Evolutionary conservation across 257 asterid species (phyloP), one percentile per base, ranked within the genome.

Genomic region (Gardenia jasminoides): DNA sequence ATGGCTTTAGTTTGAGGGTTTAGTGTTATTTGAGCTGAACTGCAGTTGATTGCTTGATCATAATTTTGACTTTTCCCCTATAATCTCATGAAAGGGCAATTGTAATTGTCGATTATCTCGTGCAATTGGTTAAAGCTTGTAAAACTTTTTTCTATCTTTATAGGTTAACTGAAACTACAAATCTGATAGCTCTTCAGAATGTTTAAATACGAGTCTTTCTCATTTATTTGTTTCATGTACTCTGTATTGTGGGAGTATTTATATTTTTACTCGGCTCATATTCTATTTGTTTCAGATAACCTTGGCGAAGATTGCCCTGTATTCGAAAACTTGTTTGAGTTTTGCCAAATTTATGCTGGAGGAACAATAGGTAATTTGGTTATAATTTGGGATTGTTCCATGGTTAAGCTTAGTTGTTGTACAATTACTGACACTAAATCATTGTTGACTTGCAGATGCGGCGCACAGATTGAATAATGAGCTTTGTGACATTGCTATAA

Each of bases 251-350:
- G 44, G 33, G 12, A 12, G 7, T 26, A 28, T 36, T 36, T 36
- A 2, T 36, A 28, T 46, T 30, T 64, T 8, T 44, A 39, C 26
- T 33, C 36, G 58, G 7, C 59, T 75, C 7, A 44, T 74, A 59
- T 39, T 70, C 80, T 50, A 76, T 83, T 78, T 44, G 72, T 78
- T 76, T 85, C 86, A 96, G 99, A 91, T 92, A 91, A 87, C 81
- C 99, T 96, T 79, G 98, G 97, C 82, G 98, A 91, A 86, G 99
- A 96, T 84, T 96, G 98, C 87, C 99, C 99, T 54, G 95, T 96
- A 75, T 93, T 96, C 70, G 98, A 93, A 76, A 90, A 93, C 84
- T 87, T 96, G 79, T 96, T 96, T 76, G 98, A 96, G 93, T 96
- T 96, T 80, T 96, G 99, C 79, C 99, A 96, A 88, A 86, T 96